Evolutionary conservation across 495 filamentous ascomycete species (phyloP).

Genomic region (Xylaria intraflava): DNA sequence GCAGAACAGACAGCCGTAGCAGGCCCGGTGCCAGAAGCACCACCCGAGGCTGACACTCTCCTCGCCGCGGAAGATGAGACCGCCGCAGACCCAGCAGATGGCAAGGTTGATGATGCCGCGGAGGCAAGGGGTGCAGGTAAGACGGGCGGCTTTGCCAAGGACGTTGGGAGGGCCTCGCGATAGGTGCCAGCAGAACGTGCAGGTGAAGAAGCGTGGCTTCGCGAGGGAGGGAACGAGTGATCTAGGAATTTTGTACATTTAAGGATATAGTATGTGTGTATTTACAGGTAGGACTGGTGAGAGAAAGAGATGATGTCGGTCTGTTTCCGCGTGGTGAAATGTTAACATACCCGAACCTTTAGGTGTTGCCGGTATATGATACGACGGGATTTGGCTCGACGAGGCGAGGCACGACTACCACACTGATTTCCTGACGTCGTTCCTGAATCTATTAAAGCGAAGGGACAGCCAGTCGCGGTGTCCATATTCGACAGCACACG

Average conservation of each 20-base stretch:
- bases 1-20: constrained; percentile 44
- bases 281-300: neutral
- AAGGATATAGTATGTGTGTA: neutral
- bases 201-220: constrained; percentile 30
- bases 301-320: neutral
- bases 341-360: neutral
- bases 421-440: neutral
- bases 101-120: constrained; percentile 33
- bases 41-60: constrained; percentile 42
- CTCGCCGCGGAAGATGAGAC: constrained; percentile 36
- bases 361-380: neutral
- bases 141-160: constrained; percentile 27
- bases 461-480: neutral
- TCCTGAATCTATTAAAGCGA: neutral
- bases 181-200: constrained; percentile 42
- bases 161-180: constrained; percentile 19
- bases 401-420: neutral
- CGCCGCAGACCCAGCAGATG: constrained; percentile 46
- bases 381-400: neutral
- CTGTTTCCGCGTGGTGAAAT: neutral
- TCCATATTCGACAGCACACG: neutral
- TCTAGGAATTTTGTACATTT: neutral
- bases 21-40: constrained; percentile 45
- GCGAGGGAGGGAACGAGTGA: neutral
- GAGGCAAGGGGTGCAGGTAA: constrained; percentile 37